A percentile compares a stretch with the other conserved stretches of the same genome.
Conservation (phyloP, 2,329 filamentous ascomycete genomes). For the Colletotrichum sp. region DNA sequence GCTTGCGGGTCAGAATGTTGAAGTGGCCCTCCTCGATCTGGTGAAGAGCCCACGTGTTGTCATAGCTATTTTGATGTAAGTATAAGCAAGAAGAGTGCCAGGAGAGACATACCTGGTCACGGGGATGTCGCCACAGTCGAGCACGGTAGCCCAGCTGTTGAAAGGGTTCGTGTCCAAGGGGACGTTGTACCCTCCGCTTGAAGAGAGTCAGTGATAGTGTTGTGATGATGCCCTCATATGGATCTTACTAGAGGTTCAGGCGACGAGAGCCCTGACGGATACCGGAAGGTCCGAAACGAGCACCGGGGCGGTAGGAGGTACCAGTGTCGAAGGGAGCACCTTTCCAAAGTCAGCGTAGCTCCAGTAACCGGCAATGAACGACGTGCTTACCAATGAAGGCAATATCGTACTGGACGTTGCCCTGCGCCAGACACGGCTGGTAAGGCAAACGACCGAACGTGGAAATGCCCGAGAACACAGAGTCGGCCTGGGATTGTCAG, state of each 20-base stretch:
- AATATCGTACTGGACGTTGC: slow-evolving; percentile 79
- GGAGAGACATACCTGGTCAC: slow-evolving; percentile 73
- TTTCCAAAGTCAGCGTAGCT: slow-evolving; percentile 33
- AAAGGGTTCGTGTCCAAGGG: slow-evolving; percentile 82
- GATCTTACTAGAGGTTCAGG: slow-evolving; percentile 82
- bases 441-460: slow-evolving; percentile 85
- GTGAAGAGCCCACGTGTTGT: slow-evolving; percentile 80
- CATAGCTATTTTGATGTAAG: slow-evolving; percentile 60
- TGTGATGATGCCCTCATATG: slow-evolving; percentile 29
- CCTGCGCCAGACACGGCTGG: slow-evolving; percentile 74
- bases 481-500: slow-evolving; percentile 68
- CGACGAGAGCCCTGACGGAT: slow-evolving; percentile 87
- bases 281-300: slow-evolving; percentile 82
- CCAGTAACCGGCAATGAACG: not conserved
- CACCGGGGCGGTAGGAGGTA: slow-evolving; percentile 83
- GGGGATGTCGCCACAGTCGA: slow-evolving; percentile 86
- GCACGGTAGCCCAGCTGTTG: slow-evolving; percentile 78
- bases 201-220: slow-evolving; percentile 33
- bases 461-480: slow-evolving; percentile 86
- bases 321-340: slow-evolving; percentile 86
- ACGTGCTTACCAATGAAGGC: slow-evolving; percentile 73
- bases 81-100: not conserved
- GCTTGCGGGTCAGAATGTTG: slow-evolving; percentile 72
- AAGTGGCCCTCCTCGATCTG: slow-evolving; percentile 90
- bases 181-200: slow-evolving; percentile 87